A percentile compares a stretch with the other conserved stretches of the same genome.
These are phyloP conservation scores for Xylaria digitata DNA, from an alignment of 2,329 filamentous ascomycete genomes.

Conservation along the genomic window DNA sequence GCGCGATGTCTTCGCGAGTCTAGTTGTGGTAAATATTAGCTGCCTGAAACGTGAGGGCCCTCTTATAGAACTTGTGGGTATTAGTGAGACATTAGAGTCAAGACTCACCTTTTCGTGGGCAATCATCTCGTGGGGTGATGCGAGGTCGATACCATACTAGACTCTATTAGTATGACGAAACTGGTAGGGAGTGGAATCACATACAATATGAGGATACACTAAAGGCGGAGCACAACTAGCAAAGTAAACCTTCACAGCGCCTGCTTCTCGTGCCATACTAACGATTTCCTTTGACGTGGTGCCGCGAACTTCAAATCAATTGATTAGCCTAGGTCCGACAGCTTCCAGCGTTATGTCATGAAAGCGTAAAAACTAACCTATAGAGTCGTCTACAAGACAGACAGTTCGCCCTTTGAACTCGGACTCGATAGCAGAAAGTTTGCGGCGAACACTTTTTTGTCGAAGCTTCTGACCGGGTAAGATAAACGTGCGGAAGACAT, in stretches of 20 bases:
- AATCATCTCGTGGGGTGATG: slow-evolving; percentile 76
- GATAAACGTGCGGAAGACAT: slow-evolving; percentile 73
- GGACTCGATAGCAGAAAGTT: slow-evolving; percentile 85
- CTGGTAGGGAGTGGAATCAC: slow-evolving; percentile 14
- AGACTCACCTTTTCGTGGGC: slow-evolving; percentile 72
- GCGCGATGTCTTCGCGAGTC: slow-evolving; percentile 54
- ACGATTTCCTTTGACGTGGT: slow-evolving; percentile 85
- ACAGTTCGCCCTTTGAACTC: slow-evolving; percentile 87
- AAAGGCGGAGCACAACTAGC: slow-evolving; percentile 85
- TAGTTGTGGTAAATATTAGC: slow-evolving; percentile 12
- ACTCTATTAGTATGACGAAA: slow-evolving; percentile 12
- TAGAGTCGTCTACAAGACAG: slow-evolving; percentile 87
- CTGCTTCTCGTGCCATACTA: slow-evolving; percentile 84
- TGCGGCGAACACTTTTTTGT: slow-evolving; percentile 87
- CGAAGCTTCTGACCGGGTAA: slow-evolving; percentile 78
- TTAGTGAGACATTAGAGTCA: slow-evolving; percentile 44
- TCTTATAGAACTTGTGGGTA: not conserved
- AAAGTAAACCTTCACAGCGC: slow-evolving; percentile 84
- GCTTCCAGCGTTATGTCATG: too few relatives aligned
- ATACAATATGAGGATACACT: slow-evolving; percentile 88
- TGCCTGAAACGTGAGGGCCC: not conserved
- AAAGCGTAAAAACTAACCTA: slow-evolving; percentile 52
- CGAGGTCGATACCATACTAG: slow-evolving; percentile 71
- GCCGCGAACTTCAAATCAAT: slow-evolving; percentile 70
- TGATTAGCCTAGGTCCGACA: slow-evolving; percentile 17